A percentile compares a stretch with the other conserved stretches of the same genome.
Evolutionary conservation across 116 monocot genomes (phyloP).

Genomic region (Trichopus zeylanicus): DNA sequence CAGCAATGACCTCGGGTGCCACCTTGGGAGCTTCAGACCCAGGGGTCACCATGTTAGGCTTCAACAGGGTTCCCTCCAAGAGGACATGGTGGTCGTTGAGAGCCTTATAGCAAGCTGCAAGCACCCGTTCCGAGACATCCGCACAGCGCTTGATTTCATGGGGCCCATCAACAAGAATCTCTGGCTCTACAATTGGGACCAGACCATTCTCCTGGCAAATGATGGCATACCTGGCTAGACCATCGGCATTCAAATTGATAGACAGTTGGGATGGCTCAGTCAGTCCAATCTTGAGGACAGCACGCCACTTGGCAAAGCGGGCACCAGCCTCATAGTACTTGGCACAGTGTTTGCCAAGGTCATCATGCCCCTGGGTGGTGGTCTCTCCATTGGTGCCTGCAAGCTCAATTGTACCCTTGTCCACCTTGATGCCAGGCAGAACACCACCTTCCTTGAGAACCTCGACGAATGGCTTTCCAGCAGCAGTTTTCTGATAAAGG

Average conservation of each 20-base stretch:
- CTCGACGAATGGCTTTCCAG: constrained; percentile 15
- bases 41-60: constrained; percentile 25
- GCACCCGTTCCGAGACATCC: constrained; percentile 13
- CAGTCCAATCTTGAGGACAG: constrained; percentile 15
- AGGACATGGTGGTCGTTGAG: constrained; percentile 23
- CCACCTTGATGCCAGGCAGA: constrained; percentile 25
- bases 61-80: constrained; percentile 15
- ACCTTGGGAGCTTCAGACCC: constrained; percentile 17
- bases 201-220: constrained; percentile 28
- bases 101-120: constrained; percentile 24
- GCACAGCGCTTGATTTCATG: constrained; percentile 18
- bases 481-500: constrained; percentile 17
- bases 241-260: constrained; percentile 9
- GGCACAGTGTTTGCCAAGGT: constrained; percentile 20
- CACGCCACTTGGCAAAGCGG: constrained; percentile 25
- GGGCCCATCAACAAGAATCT: constrained; percentile 21
- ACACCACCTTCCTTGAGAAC: constrained; percentile 21
- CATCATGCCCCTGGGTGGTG: constrained; percentile 23
- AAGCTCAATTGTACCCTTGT: constrained; percentile 22
- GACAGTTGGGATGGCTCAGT: constrained; percentile 19
- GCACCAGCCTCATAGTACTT: constrained; percentile 23
- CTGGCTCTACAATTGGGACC: constrained; percentile 20
- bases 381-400: constrained; percentile 23
- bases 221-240: constrained; percentile 21
- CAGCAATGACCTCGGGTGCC: constrained; percentile 12